Conservation (phyloP, 129 eudicot species). For the Flaveria bidentis region DNA sequence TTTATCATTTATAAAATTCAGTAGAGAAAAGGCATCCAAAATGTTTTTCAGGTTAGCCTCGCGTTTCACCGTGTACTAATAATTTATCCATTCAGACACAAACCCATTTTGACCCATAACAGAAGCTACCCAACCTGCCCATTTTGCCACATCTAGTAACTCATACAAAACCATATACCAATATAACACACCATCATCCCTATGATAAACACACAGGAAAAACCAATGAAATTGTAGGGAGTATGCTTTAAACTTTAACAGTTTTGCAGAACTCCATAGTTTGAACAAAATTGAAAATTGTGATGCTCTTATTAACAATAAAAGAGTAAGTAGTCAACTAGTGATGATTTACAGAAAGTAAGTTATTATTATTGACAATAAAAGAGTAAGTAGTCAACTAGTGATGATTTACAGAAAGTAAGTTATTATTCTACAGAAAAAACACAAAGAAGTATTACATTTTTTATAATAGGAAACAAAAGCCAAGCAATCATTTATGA, state of each 20-base stretch:
- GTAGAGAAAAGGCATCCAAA: no score
- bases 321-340: not conserved
- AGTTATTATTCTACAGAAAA: no score
- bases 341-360: not conserved
- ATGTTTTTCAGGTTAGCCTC: no score
- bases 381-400: not conserved
- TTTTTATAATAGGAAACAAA: not conserved
- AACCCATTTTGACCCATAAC: not conserved
- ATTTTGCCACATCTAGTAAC: not conserved
- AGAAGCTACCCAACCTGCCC: not conserved
- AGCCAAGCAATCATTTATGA: not conserved
- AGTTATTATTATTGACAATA: not conserved
- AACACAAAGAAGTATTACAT: not conserved
- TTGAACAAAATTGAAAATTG: not conserved
- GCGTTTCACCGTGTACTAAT: not conserved
- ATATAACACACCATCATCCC: constrained; percentile 4
- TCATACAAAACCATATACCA: not conserved
- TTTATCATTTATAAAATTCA: no score
- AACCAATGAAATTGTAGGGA: not conserved
- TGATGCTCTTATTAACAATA: not conserved
- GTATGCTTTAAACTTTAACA: not conserved
- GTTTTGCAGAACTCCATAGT: not conserved
- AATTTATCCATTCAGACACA: not conserved
- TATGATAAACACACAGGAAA: not conserved
- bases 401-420: not conserved